Evolutionary conservation across 1,284 basidiomycete genomes (phyloP), one percentile per base, ranked within the genome.

Genomic region (Golubevia sp.): DNA sequence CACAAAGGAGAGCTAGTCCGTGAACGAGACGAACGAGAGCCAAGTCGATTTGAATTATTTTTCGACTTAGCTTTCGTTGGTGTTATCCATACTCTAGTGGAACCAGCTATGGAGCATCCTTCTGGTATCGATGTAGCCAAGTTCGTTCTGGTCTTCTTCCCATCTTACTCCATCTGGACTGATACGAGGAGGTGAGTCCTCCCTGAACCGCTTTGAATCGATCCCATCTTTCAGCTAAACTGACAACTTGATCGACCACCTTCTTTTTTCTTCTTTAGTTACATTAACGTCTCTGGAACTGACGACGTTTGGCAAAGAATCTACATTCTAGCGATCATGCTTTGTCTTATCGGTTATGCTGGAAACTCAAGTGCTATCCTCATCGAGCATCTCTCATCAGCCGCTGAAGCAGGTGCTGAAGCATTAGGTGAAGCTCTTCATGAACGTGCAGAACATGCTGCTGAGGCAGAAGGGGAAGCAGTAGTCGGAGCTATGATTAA

Each of bases 21-120:
- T 27, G 83, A 84, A 53, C 67, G 64, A 21, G 71, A 71, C 62
- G 77, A 79, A 51, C 68, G 82, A 11, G 67, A 74, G 25, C 71
- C 80, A 0, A 69, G 67, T 8, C 75, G 79, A 25, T 79, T 81
- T 56, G 82, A 84, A 58, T 75, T 84, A 18, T 82, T 84, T 44
- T 84, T 82, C 30, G 82, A 84, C 58, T 67, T 81, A 21, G 72
- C 76, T 64, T 74, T 82, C 51, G 76, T 77, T 54, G 62, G 62
- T 8, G 52, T 67, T 30, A 52, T 65, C 27, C 56, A 66, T 57
- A 44, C 38, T n/a, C 56, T 67, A 1, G 63, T 60, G 2, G 63
- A 65, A 6, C n/a, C n/a, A 50, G 74, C 71, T 5, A 61, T 60
- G 1, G 62, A 60, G 24, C 50, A 50, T 21, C 62, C 64, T 2